phyloP scores from a whole-genome alignment of 176 grass and related monocot species.

The Thinopyrum elongatum region DNA sequence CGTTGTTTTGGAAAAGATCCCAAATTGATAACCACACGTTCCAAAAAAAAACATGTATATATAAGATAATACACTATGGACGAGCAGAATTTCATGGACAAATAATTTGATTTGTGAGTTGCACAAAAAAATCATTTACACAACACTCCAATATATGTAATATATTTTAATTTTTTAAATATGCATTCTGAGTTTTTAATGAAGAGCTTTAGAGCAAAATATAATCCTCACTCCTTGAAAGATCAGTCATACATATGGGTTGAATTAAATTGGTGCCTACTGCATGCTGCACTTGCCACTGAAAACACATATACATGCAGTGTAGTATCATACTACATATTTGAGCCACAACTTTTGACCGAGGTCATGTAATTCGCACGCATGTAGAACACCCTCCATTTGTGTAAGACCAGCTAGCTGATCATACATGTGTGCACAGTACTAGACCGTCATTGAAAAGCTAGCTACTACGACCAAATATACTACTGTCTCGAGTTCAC shows the following conservation, averaged over 20 bases:
- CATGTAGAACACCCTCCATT: no score
- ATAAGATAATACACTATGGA: not conserved
- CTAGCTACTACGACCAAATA: no score
- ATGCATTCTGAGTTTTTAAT: not conserved
- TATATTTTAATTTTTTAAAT: no score
- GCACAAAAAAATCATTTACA: not conserved
- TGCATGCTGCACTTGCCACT: not conserved
- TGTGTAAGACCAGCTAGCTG: no score
- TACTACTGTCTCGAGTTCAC: not conserved
- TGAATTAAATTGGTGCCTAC: not conserved
- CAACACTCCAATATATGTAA: not conserved
- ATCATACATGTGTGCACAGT: no score
- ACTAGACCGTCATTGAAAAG: no score
- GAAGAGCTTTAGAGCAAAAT: not conserved
- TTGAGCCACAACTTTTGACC: no score
- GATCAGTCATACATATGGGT: not conserved
- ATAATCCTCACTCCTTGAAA: no score
- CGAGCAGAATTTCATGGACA: not conserved
- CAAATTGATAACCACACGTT: not conserved
- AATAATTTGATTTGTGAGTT: not conserved
- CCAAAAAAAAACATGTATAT: not conserved
- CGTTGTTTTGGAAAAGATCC: not conserved
- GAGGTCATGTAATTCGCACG: no score
- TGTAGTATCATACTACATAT: not conserved
- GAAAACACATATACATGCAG: not conserved